Evolutionary conservation across 306 rosid species (phyloP).

Genomic region (Cicer pinnatifidum): DNA sequence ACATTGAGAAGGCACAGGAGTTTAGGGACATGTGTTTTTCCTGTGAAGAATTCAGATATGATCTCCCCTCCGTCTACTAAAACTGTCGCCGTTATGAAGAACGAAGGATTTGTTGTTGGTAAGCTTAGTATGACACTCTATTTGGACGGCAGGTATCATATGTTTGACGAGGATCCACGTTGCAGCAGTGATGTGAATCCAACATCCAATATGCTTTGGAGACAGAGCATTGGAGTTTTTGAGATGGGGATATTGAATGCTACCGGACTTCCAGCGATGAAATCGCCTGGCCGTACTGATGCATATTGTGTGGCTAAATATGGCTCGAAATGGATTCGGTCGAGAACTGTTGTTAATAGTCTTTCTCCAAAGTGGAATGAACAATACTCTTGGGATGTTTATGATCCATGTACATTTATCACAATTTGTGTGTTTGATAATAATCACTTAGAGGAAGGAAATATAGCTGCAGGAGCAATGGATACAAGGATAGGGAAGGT

Average conservation of each 20-base stretch:
- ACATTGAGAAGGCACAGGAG: conserved; percentile 9
- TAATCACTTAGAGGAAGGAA: conserved; percentile 32
- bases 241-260: conserved; percentile 60
- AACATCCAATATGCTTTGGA: conserved; percentile 39
- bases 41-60: conserved; percentile 33
- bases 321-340: conserved; percentile 50
- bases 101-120: conserved; percentile 40
- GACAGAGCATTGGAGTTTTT: conserved; percentile 48
- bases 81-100: not conserved
- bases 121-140: conserved; percentile 46
- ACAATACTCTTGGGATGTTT: conserved; percentile 50
- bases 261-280: conserved; percentile 50
- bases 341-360: conserved; percentile 47
- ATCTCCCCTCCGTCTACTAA: conserved; percentile 11
- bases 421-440: conserved; percentile 48
- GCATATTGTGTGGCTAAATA: conserved; percentile 58
- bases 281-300: conserved; percentile 41
- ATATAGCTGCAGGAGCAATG: conserved; percentile 11
- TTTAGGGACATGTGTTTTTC: conserved; percentile 46
- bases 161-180: conserved; percentile 51
- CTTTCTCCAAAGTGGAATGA: conserved; percentile 51
- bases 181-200: conserved; percentile 49
- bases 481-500: conserved; percentile 51
- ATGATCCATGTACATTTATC: conserved; percentile 47
- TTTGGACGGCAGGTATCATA: conserved; percentile 59